Base-by-base conservation (phyloP, 2,329 filamentous ascomycete genomes). In the Metarhizium rileyi region DNA sequence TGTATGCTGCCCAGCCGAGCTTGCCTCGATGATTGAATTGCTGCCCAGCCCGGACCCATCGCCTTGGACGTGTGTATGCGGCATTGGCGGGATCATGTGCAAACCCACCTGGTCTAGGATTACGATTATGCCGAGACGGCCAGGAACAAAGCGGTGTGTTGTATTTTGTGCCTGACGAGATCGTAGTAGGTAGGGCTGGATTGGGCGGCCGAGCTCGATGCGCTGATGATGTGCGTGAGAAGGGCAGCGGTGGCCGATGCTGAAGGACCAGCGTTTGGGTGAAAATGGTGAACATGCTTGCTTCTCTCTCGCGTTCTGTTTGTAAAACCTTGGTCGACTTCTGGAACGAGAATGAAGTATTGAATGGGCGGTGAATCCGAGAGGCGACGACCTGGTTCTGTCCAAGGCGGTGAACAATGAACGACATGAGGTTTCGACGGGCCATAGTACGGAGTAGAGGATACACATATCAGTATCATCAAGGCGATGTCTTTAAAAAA, bases 31-130 rank as follows among this genome's bases (percentile, higher is more conserved):
- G 48, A 48, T 44, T 51, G 48, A 50, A 53, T 60, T 57, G 61
- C 49, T 63, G 59, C 62, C 59, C 59, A 57, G 60, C 55, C 48
- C 43, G 48, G 44, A 43, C 5, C 33, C 36, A 36, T n/a, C 38
- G 18, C 22, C 18, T 52, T 23, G 54, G 60, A 63, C 60, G 61
- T 63, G 59, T 57, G 57, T 57, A 46, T 43, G 53, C 56, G 52
- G 53, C 33, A 65, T 65, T 64, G 53, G 53, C 38, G 38, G 38
- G 22, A 42, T 27, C 14, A 12, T 25, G 16, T 18, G 20, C 35
- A n/a, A 38, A 20, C 12, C 38, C 22, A 25, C 18, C 22, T 6
- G 22, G 14, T n/a, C n/a, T n/a, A n/a, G n/a, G n/a, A n/a, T n/a
- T n/a, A n/a, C n/a, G n/a, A n/a, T 40, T 18, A 22, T 7, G 36